Evolutionary conservation across 2,329 filamentous ascomycete genomes (phyloP), one percentile per base, ranked within the genome.

Genomic region (Diaporthe helianthi): DNA sequence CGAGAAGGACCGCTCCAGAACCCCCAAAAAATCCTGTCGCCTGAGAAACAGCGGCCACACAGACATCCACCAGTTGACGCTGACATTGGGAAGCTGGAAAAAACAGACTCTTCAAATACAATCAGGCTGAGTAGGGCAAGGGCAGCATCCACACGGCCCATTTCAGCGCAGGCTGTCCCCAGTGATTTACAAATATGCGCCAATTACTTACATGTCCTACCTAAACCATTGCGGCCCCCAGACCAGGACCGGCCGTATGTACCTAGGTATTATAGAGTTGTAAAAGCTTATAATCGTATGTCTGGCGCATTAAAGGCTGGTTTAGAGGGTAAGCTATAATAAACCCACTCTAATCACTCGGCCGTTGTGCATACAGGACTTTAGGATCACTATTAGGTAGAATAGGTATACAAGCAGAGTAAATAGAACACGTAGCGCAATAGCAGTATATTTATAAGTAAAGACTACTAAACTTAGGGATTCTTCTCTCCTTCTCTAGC

Each of bases 1-100:
- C 4, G 2, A 12, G 36, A 58, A 58, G 22, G 36, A 29, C 26
- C 22, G 24, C 10, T 41, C 22, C 38, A 19, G 2, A 13, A 8
- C 0, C 1, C n/a, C 1, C 17, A 3, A 15, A 0, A 12, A 26
- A 17, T 33, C 31, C 31, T 6, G 3, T 9, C 10, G 6, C 6
- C 15, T 55, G n/a, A 3, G 19, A n/a, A 44, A n/a, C n/a, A n/a
- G n/a, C 15, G 12, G 7, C 38, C 1, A 19, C 38, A 44, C n/a
- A n/a, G n/a, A 44, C 7, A 5, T 19, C 15, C 5, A 12, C 7
- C 17, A 1, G 0, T 7, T 19, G 5, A 6, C 15, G 7, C 2
- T 44, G 4, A 44, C 4, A 1, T n/a, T 44, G 22, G 19, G 17
- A 2, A 12, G 24, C 49, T 54, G n/a, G n/a, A n/a, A n/a, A n/a